Evolutionary conservation across 768 basidiomycete species (phyloP), one percentile per base, ranked within the genome.

Genomic region (Pholiota molesta): DNA sequence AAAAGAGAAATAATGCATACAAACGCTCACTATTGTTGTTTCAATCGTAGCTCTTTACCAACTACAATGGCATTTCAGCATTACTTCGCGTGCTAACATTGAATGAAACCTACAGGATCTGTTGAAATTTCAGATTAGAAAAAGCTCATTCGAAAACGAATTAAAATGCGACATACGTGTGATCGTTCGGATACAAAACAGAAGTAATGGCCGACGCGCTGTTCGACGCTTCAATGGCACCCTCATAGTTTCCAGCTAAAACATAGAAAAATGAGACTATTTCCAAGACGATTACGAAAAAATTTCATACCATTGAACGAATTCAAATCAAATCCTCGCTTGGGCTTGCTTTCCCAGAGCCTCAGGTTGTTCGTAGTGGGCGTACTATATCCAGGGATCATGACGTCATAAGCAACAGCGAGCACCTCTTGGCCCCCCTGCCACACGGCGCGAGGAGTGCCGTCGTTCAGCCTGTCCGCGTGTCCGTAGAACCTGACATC

Each of bases 121-220:
- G 58, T 21, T 57, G 54, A 62, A 45, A 21, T 47, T 17, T 37
- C 21, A n/a, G 11, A 61, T 66, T 39, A 62, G 57, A 39, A 47
- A 10, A n/a, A 8, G 21, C 21, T 40, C 53, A 29, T 26, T 1
- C 26, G 47, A 51, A n/a, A 40, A 31, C 6, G 31, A 5, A 31
- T 8, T 29, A 57, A 62, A 62, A 37, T 1, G 35, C 65, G 65
- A 81, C 79, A 73, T 71, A 81, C 75, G 88, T 92, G 68, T 95
- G 91, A 72, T 98, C 97, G 72, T 97, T 97, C 28, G 97, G 97
- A 77, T 99, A 99, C 33, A 98, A 81, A 7, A 98, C 97, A 9
- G 92, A 88, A 3, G 96, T 98, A 72, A 99, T 97, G 37, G 92
- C 94, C 61, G 89, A 91, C 11, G 97, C 97, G 66, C 89, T 89